Evolutionary conservation across 2,329 filamentous ascomycete species (phyloP).

Genomic region (Zopfia rhizophila): DNA sequence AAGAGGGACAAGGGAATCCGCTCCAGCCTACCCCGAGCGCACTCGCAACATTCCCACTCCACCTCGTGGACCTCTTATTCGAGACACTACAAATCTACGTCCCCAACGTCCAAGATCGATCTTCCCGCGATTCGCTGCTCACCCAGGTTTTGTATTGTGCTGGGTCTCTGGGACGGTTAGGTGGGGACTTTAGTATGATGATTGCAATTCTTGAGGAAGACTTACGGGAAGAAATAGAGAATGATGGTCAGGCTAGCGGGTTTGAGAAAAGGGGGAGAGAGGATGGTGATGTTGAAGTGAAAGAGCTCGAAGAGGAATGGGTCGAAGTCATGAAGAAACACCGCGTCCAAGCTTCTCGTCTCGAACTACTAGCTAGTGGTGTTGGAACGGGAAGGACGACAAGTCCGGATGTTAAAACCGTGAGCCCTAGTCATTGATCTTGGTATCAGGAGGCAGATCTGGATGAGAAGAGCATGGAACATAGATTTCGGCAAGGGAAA

Average conservation of each 20-base stretch:
- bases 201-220: constrained; percentile 71
- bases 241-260: constrained; percentile 6
- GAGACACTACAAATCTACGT: constrained; percentile 81
- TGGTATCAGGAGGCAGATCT: no score
- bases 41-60: constrained; percentile 83
- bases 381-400: constrained; percentile 47
- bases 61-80: constrained; percentile 82
- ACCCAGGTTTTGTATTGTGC: constrained; percentile 96
- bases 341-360: constrained; percentile 80
- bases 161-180: constrained; percentile 86
- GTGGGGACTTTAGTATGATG: constrained; percentile 92
- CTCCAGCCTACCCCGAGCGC: constrained; percentile 74
- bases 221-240: constrained; percentile 51
- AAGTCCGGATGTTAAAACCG: constrained; percentile 21
- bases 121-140: constrained; percentile 84
- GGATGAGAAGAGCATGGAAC: no score
- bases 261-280: constrained; percentile 10
- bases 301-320: constrained; percentile 72
- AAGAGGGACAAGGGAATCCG: constrained; percentile 39
- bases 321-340: constrained; percentile 90
- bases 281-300: constrained; percentile 46
- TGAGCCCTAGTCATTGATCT: constrained; percentile 19
- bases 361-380: constrained; percentile 66
- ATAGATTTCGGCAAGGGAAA: no score
- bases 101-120: constrained; percentile 81